Evolutionary conservation across 2,329 filamentous ascomycete species (phyloP), one percentile per base, ranked within the genome.

Genomic region (Orbilia quercus): DNA sequence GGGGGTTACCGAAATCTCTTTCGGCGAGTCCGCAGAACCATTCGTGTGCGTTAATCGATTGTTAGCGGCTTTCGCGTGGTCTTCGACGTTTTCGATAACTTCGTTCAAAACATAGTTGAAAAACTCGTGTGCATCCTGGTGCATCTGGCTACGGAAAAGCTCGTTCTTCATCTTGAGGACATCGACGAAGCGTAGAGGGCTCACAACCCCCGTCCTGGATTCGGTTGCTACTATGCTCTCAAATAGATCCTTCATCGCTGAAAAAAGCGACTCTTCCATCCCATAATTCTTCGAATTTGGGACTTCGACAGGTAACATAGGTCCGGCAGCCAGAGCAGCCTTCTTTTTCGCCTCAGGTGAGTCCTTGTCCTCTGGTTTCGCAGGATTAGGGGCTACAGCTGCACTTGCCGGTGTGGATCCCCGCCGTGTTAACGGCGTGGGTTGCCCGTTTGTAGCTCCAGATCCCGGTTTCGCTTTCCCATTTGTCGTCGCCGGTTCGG

Each of bases 331-430:
- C 84, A 98, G 88, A 16, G 93, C 93, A 80, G 95, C 89, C 82
- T 96, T 97, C 84, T 99, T 99, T 82, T 97, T 97, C 82, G 95
- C 96, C 82, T 99, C 95, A 0, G 94, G 92, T 1, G 93, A 93
- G 79, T 98, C 93, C 80, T 92, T 96, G 79, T 98, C 95, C 80
- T 98, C 95, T 7, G 91, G 91, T 77, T 92, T 84, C 7, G 89
- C 67, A 82, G 84, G 31, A 80, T 87, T 82, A 78, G 90, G 84
- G 77, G 87, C 84, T 77, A 90, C 83, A 77, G 88, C 84, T 77
- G 90, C 83, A 80, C 77, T 65, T 79, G 80, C 44, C 78, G 79
- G 20, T 79, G 70, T 74, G 7, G 64, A 69, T 2, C 62, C 70
- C 28, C 70, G 25, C 25, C 62, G 53, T 12, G 64, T 45, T 9